A percentile compares a stretch with the other conserved stretches of the same genome.
Conservation (phyloP, 768 basidiomycete genomes). For the Kwoniella bestiolae region DNA sequence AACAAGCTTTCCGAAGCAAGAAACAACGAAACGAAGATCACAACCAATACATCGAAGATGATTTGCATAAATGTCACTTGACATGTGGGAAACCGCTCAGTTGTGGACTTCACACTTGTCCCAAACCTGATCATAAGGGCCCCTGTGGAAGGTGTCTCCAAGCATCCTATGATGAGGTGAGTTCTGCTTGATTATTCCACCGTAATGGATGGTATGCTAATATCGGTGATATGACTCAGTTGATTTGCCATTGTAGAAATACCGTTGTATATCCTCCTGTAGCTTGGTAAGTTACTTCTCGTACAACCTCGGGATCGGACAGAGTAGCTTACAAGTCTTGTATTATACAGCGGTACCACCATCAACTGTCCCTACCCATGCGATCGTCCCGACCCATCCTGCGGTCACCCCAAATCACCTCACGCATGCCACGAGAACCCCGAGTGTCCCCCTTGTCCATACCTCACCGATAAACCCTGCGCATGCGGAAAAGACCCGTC, state of each 20-base stretch:
- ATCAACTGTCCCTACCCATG: conserved; percentile 83
- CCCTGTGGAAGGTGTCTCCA: conserved; percentile 80
- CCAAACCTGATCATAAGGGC: conserved; percentile 78
- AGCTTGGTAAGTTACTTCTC: conserved; percentile 71
- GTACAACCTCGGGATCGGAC: too few relatives aligned
- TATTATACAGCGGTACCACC: conserved; percentile 48
- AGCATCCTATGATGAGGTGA: conserved; percentile 89
- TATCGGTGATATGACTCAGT: conserved; percentile 57
- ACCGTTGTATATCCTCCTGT: conserved; percentile 66
- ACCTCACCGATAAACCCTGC: conserved; percentile 76
- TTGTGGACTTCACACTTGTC: conserved; percentile 78
- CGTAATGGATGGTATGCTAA: conserved; percentile 1
- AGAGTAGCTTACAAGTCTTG: too few relatives aligned
- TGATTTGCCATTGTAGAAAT: conserved; percentile 81
- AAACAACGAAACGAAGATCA: conserved; percentile 62
- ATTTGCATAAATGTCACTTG: conserved; percentile 80
- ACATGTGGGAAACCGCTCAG: conserved; percentile 72
- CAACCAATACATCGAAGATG: conserved; percentile 61
- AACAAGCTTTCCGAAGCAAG: conserved; percentile 61
- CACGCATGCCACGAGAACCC: conserved; percentile 83
- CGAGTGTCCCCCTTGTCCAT: conserved; percentile 84
- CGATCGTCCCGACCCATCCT: conserved; percentile 68
- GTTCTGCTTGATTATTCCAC: conserved; percentile 33
- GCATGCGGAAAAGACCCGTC: conserved; percentile 82
- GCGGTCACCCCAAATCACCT: conserved; percentile 77